Percentiles rank a stretch among this genome's conserved stretches.
Evolutionary conservation across 345 rosid genomes (phyloP).

Genomic region (Capsella bursapastoris): DNA sequence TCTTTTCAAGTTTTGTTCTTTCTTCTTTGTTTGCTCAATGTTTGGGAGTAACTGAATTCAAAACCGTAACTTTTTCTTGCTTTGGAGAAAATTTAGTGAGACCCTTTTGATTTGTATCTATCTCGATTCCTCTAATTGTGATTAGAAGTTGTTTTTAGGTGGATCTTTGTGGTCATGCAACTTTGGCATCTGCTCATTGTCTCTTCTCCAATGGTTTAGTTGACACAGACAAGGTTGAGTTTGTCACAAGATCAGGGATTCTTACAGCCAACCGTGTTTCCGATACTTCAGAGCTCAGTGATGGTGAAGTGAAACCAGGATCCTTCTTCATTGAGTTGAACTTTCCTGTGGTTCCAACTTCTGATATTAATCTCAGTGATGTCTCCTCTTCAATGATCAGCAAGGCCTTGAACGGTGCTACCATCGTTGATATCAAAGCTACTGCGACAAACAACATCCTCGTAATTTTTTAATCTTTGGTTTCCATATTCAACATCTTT

Average conservation of each 20-base stretch:
- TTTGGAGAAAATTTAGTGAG: not conserved
- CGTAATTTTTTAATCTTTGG: conserved; percentile 46
- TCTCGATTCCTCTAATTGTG: no score
- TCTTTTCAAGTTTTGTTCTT: not conserved
- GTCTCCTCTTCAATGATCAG: conserved; percentile 47
- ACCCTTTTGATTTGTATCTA: not conserved
- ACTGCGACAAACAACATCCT: conserved; percentile 47
- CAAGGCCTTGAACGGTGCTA: conserved; percentile 57
- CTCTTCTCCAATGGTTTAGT: conserved; percentile 63
- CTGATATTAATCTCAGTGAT: conserved; percentile 48
- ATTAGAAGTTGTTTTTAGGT: conserved; percentile 47
- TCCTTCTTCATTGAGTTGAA: conserved; percentile 57
- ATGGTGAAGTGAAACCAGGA: conserved; percentile 3
- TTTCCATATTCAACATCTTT: not conserved
- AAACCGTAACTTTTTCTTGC: not conserved
- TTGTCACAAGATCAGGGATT: conserved; percentile 67
- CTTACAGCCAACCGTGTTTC: conserved; percentile 64
- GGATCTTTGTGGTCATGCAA: conserved; percentile 86
- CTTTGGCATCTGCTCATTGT: conserved; percentile 76
- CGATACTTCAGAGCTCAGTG: conserved; percentile 14
- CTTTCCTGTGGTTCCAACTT: conserved; percentile 52
- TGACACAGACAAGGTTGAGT: conserved; percentile 60
- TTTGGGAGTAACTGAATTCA: no score
- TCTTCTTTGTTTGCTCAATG: no score
- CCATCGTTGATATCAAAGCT: conserved; percentile 60